Base-by-base conservation (phyloP, 1,284 basidiomycete species). In the Athelia sp. region DNA sequence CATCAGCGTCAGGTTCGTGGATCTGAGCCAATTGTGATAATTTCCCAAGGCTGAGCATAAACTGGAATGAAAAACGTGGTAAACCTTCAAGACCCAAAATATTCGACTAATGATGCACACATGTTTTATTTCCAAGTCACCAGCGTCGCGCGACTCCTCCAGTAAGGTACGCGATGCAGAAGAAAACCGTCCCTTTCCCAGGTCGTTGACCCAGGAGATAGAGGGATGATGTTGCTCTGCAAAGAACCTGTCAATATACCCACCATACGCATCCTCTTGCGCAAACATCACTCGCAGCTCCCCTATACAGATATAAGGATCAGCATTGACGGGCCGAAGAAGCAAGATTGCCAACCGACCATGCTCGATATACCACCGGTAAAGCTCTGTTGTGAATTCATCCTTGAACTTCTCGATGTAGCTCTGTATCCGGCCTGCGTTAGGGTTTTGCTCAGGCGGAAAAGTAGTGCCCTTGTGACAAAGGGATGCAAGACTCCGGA, bases 31-130 rank as follows among this genome's bases (percentile, higher is more conserved):
- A 74, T 51, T 90, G 82, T 0, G 89, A 76, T 4, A 99, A 78
- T 69, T 98, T 98, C 40, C 89, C 89, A 24, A 99, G 81, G 60
- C 93, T 95, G 49, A 96, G 78, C 76, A 94, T 87, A 45, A 96
- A 73, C 91, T 97, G 61, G 34, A 50, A 47, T 26, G 23, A n/a
- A 6, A 15, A 31, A 46, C 26, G 40, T 17, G 48, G 8, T 36
- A n/a, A 36, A 45, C 38, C 62, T 15, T 51, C 47, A 4, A 42
- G 18, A 8, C 24, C 35, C 34, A 38, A 19, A 49, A 48, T 21
- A 36, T 31, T 15, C 24, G 46, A 46, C 14, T 32, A 32, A 26
- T 44, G 23, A 23, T 40, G 23, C 79, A 56, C 62, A 93, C 92
- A 71, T 93, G 86, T 68, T 84, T 84, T 26, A 82, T 76, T 21